Evolutionary conservation across 2,329 filamentous ascomycete species (phyloP).

Genomic region (Aphanocladium album): DNA sequence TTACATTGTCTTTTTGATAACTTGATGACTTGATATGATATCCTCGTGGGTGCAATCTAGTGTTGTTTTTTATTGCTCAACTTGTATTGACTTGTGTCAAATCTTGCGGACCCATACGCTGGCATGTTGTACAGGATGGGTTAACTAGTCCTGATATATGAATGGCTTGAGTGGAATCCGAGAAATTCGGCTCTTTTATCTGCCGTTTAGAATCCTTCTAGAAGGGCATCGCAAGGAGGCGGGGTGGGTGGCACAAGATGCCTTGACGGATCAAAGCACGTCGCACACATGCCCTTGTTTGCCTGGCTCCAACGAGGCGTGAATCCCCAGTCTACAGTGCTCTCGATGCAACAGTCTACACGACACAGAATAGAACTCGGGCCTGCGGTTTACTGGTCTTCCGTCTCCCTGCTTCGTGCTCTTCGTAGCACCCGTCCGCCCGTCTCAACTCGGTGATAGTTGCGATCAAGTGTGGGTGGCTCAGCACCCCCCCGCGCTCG

Average conservation of each 20-base stretch:
- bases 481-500: background rate
- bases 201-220: constrained; percentile 1
- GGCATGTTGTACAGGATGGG: background rate
- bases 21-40: background rate
- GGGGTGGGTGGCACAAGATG: background rate
- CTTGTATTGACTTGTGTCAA: too few species aligned
- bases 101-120: background rate
- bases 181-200: constrained; percentile 5
- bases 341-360: background rate
- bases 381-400: background rate
- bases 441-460: constrained; percentile 9
- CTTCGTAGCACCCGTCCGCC: background rate
- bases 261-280: constrained; percentile 2
- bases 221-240: background rate
- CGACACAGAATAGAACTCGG: background rate
- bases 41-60: too few species aligned
- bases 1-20: background rate
- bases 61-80: too few species aligned
- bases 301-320: background rate
- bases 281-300: constrained; percentile 4
- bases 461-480: background rate
- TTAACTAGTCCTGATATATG: background rate
- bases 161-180: background rate
- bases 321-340: background rate
- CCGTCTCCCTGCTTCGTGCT: background rate